Conservation (phyloP, 78 protist genomes). For the slime mould (Dictyostelium discoideum) region dicty_2.7 NC_007089.4:2602501-2603000, state of each 20-base stretch:
- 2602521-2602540: background rate
- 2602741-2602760: background rate
- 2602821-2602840: conserved; percentile 1
- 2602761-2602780: background rate
- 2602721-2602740: too few relatives aligned
- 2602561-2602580: background rate
- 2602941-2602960: background rate
- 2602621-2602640: background rate
- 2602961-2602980: background rate
- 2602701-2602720: too few relatives aligned
- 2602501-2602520: background rate
- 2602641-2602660: background rate
- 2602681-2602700: too few relatives aligned
- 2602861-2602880: background rate
- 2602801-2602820: background rate
- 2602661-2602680: background rate
- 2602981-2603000: background rate
- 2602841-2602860: background rate
- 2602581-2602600: too few relatives aligned
- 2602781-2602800: background rate
- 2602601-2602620: too few relatives aligned
- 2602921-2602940: background rate
- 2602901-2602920: background rate
- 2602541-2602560: too few relatives aligned
- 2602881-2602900: conserved; percentile 1